Base-by-base conservation (phyloP, 192 early-diverging fungal species). In the Diversispora eburnea region DNA sequence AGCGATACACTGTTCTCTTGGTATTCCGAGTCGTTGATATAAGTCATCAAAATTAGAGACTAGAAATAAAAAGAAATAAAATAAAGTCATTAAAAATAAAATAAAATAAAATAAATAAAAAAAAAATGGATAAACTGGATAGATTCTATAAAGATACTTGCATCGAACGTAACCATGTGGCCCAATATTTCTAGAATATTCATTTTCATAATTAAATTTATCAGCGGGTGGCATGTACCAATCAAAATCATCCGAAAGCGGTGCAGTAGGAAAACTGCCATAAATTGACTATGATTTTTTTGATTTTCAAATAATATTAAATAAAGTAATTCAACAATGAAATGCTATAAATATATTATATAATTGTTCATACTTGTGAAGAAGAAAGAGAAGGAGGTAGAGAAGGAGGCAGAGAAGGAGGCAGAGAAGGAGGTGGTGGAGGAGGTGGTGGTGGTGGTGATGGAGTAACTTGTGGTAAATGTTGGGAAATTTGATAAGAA, bases 141-240 rank as follows among this genome's bases (percentile, higher is more conserved):
- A 57, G 13, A 12, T 51, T 51, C 13, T 8, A 39, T 46, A 57
- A 13, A 3, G 25, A 25, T 39, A 63, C 78, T 76, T 85, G 86
- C 86, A 86, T 80, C 83, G 77, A 1, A 86, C 83, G 76, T 84
- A 83, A 25, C 83, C 85, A 54, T 79, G 76, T 9, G 81, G 41
- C 49, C 84, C 81, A 4, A 80, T 81, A 70, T 86, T 82, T 61
- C 84, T 85, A 46, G 75, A 75, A 69, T 86, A 90, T 17, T 83
- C 82, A 33, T 78, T 78, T 64, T 87, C 87, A 71, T 88, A 90
- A 49, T 82, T 85, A 25, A 77, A 71, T 54, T 83, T 81, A 58
- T 85, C 87, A 9, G 82, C 78, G 3, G 88, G 78, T 46, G 86
- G 80, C 68, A 90, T 90, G 65, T 85, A 85, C 88, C 88, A 90